phyloP scores from a whole-genome alignment of 208 protist genomes.

The Trypanosoma caninum region DNA sequence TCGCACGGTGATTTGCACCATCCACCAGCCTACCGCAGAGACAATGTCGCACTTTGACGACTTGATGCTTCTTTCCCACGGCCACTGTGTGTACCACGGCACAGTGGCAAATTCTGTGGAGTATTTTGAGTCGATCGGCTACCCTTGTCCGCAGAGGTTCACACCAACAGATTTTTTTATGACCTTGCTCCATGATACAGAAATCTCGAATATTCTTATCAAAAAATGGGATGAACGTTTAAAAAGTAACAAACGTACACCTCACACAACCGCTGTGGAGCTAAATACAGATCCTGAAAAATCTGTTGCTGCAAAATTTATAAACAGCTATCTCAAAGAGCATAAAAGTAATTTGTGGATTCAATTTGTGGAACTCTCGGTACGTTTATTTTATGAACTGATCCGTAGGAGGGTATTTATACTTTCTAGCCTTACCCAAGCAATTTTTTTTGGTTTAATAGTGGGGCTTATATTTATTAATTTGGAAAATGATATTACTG shows the following conservation, averaged over 20 bases:
- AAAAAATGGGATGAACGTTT: constrained; percentile 65
- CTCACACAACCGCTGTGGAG: constrained; percentile 49
- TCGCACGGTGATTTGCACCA: constrained; percentile 90
- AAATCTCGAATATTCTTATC: constrained; percentile 44
- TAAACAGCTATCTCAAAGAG: constrained; percentile 44
- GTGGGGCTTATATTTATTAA: constrained; percentile 75
- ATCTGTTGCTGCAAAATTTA: constrained; percentile 37
- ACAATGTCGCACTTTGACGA: constrained; percentile 91
- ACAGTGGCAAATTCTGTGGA: constrained; percentile 46
- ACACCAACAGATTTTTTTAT: constrained; percentile 91
- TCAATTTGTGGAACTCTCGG: constrained; percentile 57
- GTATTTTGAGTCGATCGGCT: constrained; percentile 85
- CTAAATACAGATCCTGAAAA: constrained; percentile 31
- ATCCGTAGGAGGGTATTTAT: constrained; percentile 43
- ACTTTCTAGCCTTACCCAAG: constrained; percentile 36
- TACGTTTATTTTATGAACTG: constrained; percentile 37
- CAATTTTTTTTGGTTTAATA: constrained; percentile 60
- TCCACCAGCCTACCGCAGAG: constrained; percentile 93
- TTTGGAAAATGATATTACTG: constrained; percentile 39
- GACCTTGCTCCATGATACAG: constrained; percentile 66
- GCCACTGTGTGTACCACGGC: constrained; percentile 83
- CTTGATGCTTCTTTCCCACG: constrained; percentile 83
- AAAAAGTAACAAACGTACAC: constrained; percentile 41
- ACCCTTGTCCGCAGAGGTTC: constrained; percentile 52
- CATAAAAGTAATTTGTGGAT: constrained; percentile 40